These are phyloP conservation scores for Lolium multiflorum DNA, from an alignment of 176 grass and related monocot genomes.

Conservation along the genomic window DNA sequence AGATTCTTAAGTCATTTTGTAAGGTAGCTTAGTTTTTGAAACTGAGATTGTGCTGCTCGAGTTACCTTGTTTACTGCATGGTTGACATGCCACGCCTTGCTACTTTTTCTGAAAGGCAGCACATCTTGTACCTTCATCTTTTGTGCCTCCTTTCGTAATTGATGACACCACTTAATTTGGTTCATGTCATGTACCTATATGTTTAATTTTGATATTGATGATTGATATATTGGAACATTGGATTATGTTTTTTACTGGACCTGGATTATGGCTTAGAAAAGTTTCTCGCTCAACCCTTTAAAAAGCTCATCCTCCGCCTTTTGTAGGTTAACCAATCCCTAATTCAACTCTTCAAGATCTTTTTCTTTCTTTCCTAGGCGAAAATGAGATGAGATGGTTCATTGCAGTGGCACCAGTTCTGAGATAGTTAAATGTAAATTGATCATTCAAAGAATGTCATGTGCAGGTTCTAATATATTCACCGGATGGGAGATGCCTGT, in stretches of 20 bases:
- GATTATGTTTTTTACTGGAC: background rate
- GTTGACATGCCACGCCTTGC: background rate
- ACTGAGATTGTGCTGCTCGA: background rate
- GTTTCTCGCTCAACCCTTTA: background rate
- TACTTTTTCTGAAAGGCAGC: background rate
- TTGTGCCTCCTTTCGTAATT: constrained; percentile 4
- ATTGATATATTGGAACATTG: constrained; percentile 4
- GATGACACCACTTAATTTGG: constrained; percentile 1
- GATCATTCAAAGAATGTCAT: constrained; percentile 23
- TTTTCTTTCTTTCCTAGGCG: background rate
- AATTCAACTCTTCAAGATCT: constrained; percentile 27
- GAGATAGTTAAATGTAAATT: constrained; percentile 1
- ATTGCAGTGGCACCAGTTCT: constrained; percentile 2
- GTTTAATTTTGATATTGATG: constrained; percentile 33
- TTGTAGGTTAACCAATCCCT: constrained; percentile 13
- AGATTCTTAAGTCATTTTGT: background rate
- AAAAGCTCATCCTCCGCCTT: background rate
- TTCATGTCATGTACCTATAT: background rate
- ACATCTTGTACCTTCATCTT: constrained; percentile 28
- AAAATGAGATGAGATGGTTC: background rate
- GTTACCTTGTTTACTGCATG: constrained; percentile 28
- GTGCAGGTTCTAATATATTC: constrained; percentile 93
- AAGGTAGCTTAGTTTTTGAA: background rate
- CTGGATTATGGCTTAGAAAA: background rate
- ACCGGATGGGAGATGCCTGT: constrained; percentile 89